phyloP scores from a whole-genome alignment of 23 red algal genomes.

The Gracilaria domingensis region DNA sequence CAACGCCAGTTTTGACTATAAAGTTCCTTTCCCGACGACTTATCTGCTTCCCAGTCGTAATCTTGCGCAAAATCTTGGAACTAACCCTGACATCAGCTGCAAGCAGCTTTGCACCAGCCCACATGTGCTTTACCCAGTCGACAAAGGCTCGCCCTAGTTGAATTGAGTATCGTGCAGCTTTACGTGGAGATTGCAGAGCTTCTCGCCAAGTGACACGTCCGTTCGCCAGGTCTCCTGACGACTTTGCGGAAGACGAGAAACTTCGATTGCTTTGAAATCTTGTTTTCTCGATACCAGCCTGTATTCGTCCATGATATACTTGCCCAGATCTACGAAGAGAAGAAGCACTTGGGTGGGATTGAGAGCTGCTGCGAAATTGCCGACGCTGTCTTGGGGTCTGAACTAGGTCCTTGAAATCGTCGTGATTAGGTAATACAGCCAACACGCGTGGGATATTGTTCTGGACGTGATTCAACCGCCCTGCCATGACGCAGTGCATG shows the following conservation, averaged over 20 bases:
- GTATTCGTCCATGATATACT: background rate
- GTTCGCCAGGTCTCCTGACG: conserved; percentile 16
- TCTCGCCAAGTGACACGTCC: conserved; percentile 67
- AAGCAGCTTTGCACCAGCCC: conserved; percentile 89
- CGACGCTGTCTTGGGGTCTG: background rate
- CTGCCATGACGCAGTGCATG: background rate
- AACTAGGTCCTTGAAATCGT: background rate
- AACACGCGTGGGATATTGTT: background rate
- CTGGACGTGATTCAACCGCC: background rate
- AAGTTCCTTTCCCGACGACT: conserved; percentile 94
- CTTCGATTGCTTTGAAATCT: conserved; percentile 1
- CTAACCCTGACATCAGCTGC: conserved; percentile 92
- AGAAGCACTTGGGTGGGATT: background rate
- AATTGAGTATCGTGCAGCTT: conserved; percentile 37
- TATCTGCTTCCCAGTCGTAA: conserved; percentile 87
- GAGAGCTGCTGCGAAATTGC: conserved; percentile 9
- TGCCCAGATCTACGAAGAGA: background rate
- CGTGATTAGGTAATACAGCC: background rate
- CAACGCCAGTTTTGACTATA: conserved; percentile 88
- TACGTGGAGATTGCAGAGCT: conserved; percentile 59
- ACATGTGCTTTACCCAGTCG: conserved; percentile 90
- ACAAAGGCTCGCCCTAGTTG: conserved; percentile 46
- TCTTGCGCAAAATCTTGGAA: conserved; percentile 80
- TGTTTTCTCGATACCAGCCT: conserved; percentile 35
- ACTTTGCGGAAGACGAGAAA: conserved; percentile 31